Evolutionary conservation across 495 filamentous ascomycete species (phyloP).

Genomic region (Penicillium waksmanii): DNA sequence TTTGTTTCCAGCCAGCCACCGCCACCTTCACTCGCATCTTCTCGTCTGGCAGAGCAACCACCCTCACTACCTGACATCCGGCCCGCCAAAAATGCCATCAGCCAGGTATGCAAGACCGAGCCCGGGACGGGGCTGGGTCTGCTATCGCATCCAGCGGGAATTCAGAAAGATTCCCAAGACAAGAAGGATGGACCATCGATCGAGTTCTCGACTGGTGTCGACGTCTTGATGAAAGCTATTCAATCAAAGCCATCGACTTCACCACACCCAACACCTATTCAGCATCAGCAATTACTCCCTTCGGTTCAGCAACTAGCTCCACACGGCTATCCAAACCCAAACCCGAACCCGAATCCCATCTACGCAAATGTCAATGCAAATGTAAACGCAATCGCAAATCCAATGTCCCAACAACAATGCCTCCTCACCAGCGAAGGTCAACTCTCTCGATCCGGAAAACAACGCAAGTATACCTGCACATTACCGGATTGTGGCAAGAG

Average conservation of each 20-base stretch:
- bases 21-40: conserved; percentile 28
- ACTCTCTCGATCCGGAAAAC: conserved; percentile 40
- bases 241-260: conserved; percentile 62
- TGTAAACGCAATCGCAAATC: conserved; percentile 1
- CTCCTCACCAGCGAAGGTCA: conserved; percentile 34
- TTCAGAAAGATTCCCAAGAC: conserved; percentile 5
- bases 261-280: conserved; percentile 7
- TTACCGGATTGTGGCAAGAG: conserved; percentile 77
- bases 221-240: conserved; percentile 90
- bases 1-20: conserved; percentile 36
- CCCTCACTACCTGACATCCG: conserved; percentile 43
- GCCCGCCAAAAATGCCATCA: conserved; percentile 48
- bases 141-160: neutral
- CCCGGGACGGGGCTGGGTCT: too few species aligned
- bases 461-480: conserved; percentile 70
- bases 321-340: conserved; percentile 17
- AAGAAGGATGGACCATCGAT: conserved; percentile 42
- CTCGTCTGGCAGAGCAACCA: conserved; percentile 40
- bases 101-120: conserved; percentile 26
- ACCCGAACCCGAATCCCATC: too few species aligned
- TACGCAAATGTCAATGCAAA: too few species aligned
- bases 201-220: conserved; percentile 79
- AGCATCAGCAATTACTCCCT: conserved; percentile 39
- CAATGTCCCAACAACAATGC: conserved; percentile 33
- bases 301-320: conserved; percentile 39